A percentile compares a stretch with the other conserved stretches of the same genome.
Evolutionary conservation across 768 basidiomycete species (phyloP).

Genomic region (Coprinopsis strossmayeri): DNA sequence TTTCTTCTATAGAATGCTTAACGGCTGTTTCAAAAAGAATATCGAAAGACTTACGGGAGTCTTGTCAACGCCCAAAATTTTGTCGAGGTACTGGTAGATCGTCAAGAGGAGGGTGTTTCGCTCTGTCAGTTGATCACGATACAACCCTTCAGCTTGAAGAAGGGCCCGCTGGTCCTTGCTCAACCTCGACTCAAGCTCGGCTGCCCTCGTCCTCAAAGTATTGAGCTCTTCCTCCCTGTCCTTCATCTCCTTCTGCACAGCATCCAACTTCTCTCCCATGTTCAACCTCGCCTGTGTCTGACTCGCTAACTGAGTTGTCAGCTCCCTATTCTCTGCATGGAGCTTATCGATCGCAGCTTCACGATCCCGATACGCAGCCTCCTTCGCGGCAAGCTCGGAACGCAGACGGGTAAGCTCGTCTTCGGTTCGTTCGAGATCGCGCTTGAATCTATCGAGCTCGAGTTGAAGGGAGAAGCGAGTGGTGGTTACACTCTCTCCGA

Average conservation of each 20-base stretch:
- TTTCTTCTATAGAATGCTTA: slow-evolving; percentile 50
- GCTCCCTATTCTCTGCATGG: slow-evolving; percentile 74
- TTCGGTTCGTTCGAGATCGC: slow-evolving; percentile 78
- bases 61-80: slow-evolving; percentile 86
- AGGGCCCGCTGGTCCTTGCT: slow-evolving; percentile 77
- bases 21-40: background rate
- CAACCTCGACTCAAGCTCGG: slow-evolving; percentile 74
- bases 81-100: slow-evolving; percentile 93
- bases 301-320: slow-evolving; percentile 70
- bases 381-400: slow-evolving; percentile 62
- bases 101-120: slow-evolving; percentile 86
- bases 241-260: slow-evolving; percentile 52
- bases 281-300: slow-evolving; percentile 87
- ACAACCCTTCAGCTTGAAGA: slow-evolving; percentile 67
- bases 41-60: slow-evolving; percentile 51
- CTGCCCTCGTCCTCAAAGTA: slow-evolving; percentile 50
- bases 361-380: slow-evolving; percentile 58
- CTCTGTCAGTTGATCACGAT: slow-evolving; percentile 89
- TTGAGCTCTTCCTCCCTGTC: slow-evolving; percentile 63
- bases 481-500: slow-evolving; percentile 79
- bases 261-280: slow-evolving; percentile 85
- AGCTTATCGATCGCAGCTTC: slow-evolving; percentile 71
- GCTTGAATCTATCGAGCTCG: slow-evolving; percentile 79
- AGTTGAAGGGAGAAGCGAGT: slow-evolving; percentile 84
- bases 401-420: slow-evolving; percentile 69